Conservation (phyloP, 805 yeast species). For the Candida orba region DNA sequence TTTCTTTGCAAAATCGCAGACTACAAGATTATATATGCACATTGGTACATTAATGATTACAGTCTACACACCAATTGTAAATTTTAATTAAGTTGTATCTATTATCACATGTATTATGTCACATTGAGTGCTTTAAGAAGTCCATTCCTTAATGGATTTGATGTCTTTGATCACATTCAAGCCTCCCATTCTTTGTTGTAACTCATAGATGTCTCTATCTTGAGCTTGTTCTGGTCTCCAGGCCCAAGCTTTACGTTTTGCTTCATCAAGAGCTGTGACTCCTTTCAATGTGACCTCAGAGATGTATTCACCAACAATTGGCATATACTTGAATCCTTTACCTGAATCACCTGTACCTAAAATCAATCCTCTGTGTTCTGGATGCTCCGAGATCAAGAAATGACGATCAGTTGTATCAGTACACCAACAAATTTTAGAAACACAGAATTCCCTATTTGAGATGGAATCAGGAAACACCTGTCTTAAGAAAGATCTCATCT, state of each 20-base stretch:
- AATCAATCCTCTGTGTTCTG: constrained; percentile 21
- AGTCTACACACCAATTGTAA: no score
- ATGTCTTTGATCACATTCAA: constrained; percentile 23
- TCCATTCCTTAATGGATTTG: constrained; percentile 13
- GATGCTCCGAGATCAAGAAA: constrained; percentile 26
- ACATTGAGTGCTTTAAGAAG: not conserved
- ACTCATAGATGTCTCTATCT: constrained; percentile 20
- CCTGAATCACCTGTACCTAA: constrained; percentile 34
- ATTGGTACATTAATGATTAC: no score
- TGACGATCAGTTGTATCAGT: constrained; percentile 30
- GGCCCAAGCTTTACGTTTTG: constrained; percentile 23
- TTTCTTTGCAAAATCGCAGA: no score
- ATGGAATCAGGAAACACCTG: constrained; percentile 27
- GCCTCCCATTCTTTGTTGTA: constrained; percentile 27
- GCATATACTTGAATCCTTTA: constrained; percentile 31
- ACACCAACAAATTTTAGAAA: constrained; percentile 30
- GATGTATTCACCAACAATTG: constrained; percentile 27
- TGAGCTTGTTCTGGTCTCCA: constrained; percentile 30
- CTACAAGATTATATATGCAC: no score
- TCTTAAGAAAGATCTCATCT: constrained; percentile 27
- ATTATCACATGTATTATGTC: no score
- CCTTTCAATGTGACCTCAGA: constrained; percentile 27
- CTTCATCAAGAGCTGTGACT: constrained; percentile 21
- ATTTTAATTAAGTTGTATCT: no score
- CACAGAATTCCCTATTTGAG: constrained; percentile 24